These are phyloP conservation scores for Trichoderma sp. DNA, from an alignment of 2,329 filamentous ascomycete species.

Conservation along the genomic window DNA sequence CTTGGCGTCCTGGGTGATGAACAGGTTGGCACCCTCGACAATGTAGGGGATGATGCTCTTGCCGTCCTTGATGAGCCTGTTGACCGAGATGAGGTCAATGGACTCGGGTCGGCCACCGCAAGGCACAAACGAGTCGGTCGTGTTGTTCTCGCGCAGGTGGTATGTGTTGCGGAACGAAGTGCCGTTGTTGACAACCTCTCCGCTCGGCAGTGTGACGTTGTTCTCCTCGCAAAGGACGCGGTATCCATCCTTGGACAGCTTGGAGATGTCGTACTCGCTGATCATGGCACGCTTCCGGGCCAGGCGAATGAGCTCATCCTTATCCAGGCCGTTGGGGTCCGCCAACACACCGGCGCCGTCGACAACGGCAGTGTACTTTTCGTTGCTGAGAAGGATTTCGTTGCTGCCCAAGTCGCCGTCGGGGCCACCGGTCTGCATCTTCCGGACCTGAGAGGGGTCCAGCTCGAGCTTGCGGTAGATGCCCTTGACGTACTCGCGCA, in stretches of 20 bases:
- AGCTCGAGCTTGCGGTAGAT: conserved; percentile 96
- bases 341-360: conserved; percentile 94
- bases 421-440: conserved; percentile 96
- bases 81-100: conserved; percentile 86
- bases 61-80: conserved; percentile 85
- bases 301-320: conserved; percentile 77
- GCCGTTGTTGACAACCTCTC: conserved; percentile 86
- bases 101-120: conserved; percentile 96
- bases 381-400: conserved; percentile 92
- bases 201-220: conserved; percentile 82
- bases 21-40: conserved; percentile 96
- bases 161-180: conserved; percentile 97
- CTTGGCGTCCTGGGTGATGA: conserved; percentile 98
- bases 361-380: conserved; percentile 95
- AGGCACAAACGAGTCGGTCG: conserved; percentile 89
- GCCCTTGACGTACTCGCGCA: conserved; percentile 92
- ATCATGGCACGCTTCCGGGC: conserved; percentile 91
- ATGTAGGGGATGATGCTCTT: conserved; percentile 90
- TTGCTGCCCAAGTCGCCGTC: conserved; percentile 97
- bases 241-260: conserved; percentile 86
- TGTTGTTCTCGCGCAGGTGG: conserved; percentile 76
- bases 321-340: conserved; percentile 87
- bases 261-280: conserved; percentile 77
- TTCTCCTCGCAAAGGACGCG: conserved; percentile 89
- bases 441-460: conserved; percentile 79